phyloP scores from a whole-genome alignment of 2,329 filamentous ascomycete genomes.

The Paramyrothecium sp. region DNA sequence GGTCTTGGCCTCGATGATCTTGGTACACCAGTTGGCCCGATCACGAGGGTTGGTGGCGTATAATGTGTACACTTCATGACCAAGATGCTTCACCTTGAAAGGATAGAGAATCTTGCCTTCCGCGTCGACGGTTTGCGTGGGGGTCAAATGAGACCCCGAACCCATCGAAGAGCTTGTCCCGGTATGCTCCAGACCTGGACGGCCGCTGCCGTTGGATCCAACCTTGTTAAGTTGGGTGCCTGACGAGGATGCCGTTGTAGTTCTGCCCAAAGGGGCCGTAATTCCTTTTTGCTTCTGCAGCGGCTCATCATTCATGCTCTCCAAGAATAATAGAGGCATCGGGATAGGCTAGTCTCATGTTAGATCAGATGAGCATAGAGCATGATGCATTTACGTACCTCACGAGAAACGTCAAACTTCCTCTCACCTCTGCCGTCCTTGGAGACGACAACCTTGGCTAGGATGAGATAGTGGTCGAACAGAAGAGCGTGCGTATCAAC shows the following conservation, averaged over 20 bases:
- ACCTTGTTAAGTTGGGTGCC: slow-evolving; percentile 59
- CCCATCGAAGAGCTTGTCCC: slow-evolving; percentile 65
- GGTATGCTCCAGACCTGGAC: slow-evolving; percentile 64
- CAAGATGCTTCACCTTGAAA: slow-evolving; percentile 93
- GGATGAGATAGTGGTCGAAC: slow-evolving; percentile 94
- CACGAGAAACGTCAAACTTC: slow-evolving; percentile 91
- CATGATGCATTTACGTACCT: slow-evolving; percentile 49
- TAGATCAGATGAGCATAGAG: slow-evolving; percentile 14
- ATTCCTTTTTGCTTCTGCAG: slow-evolving; percentile 82
- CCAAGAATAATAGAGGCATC: slow-evolving; percentile 91
- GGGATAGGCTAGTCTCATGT: slow-evolving; percentile 69
- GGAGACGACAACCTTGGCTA: slow-evolving; percentile 75
- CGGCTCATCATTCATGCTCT: slow-evolving; percentile 89
- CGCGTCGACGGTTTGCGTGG: slow-evolving; percentile 57
- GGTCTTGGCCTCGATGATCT: slow-evolving; percentile 93
- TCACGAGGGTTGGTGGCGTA: slow-evolving; percentile 77
- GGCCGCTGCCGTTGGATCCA: slow-evolving; percentile 47
- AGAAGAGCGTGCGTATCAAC: slow-evolving; percentile 90
- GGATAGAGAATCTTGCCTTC: slow-evolving; percentile 88
- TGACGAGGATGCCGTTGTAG: slow-evolving; percentile 60
- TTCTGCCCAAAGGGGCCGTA: slow-evolving; percentile 57
- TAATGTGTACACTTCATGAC: slow-evolving; percentile 87
- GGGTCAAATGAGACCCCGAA: slow-evolving; percentile 42
- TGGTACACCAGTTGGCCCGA: slow-evolving; percentile 85
- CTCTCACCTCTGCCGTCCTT: slow-evolving; percentile 72